Conservation (phyloP, 106 monocot genomes). For the Platanthera guangdongensis region DNA sequence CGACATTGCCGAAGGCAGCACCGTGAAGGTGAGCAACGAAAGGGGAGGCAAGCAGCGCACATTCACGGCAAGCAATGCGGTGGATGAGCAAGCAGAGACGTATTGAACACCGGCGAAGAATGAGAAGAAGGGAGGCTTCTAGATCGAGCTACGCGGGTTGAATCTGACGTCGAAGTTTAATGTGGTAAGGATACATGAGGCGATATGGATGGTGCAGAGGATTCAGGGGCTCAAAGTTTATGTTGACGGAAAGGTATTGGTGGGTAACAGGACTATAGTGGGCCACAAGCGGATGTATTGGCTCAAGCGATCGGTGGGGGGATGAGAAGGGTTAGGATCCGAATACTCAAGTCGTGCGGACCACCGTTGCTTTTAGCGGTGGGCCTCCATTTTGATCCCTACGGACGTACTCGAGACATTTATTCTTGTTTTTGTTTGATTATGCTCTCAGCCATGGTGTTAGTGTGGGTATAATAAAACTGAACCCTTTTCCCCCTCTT, state of each 20-base stretch:
- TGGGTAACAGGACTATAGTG: slow-evolving; percentile 63
- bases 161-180: slow-evolving; percentile 31
- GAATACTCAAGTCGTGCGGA: slow-evolving; percentile 32
- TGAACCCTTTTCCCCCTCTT: no score
- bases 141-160: slow-evolving; percentile 41
- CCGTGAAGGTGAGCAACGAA: no score
- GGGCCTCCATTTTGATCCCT: slow-evolving; percentile 73
- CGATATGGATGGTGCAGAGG: slow-evolving; percentile 73
- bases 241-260: slow-evolving; percentile 42
- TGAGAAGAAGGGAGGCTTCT: slow-evolving; percentile 10
- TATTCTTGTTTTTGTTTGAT: no score
- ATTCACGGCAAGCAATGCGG: no score
- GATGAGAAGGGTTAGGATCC: slow-evolving; percentile 34
- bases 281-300: slow-evolving; percentile 78
- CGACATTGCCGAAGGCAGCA: no score
- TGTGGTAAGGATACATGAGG: slow-evolving; percentile 74
- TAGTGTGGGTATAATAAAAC: no score
- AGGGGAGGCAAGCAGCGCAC: no score
- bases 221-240: slow-evolving; percentile 35
- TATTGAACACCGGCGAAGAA: no score
- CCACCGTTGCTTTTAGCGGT: slow-evolving; percentile 53
- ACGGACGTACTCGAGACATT: no score
- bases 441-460: no score
- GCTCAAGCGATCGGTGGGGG: slow-evolving; percentile 26
- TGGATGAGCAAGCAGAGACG: no score